A percentile compares a stretch with the other conserved stretches of the same genome.
Evolutionary conservation across 1,284 basidiomycete genomes (phyloP).

Genomic region (Bjerkandera adusta): DNA sequence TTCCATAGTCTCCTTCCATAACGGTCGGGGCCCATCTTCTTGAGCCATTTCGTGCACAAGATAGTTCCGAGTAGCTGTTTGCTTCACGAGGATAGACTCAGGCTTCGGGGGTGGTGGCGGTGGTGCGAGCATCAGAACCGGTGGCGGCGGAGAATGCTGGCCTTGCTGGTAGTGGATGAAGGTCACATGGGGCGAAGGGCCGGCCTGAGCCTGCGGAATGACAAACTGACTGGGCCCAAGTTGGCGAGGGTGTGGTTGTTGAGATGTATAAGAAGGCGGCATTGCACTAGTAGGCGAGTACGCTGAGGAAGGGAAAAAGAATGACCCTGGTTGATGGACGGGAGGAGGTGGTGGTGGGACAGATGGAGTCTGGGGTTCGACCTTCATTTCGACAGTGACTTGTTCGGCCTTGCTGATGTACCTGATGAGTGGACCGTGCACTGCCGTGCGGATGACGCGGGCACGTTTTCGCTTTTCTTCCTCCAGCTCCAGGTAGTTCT

Average conservation of each 20-base stretch:
- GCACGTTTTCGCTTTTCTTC: constrained; percentile 78
- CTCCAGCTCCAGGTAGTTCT: constrained; percentile 74
- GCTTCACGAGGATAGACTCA: constrained; percentile 32
- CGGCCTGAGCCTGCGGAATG: background rate
- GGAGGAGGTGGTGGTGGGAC: background rate
- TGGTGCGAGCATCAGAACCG: constrained; percentile 10
- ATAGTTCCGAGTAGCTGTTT: constrained; percentile 60
- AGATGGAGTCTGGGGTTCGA: constrained; percentile 19
- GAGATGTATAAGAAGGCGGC: background rate
- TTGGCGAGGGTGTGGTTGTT: constrained; percentile 2
- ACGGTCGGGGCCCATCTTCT: constrained; percentile 44
- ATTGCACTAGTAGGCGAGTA: background rate
- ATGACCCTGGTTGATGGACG: constrained; percentile 10
- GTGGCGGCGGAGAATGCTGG: constrained; percentile 4
- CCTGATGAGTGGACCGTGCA: constrained; percentile 71
- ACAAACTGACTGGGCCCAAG: too few species aligned
- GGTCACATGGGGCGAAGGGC: background rate
- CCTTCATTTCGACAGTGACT: constrained; percentile 38
- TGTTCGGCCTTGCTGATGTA: constrained; percentile 72
- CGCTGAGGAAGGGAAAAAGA: background rate
- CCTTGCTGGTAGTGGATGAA: constrained; percentile 7
- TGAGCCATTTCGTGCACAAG: constrained; percentile 60
- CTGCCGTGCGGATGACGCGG: constrained; percentile 53
- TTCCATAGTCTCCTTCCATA: constrained; percentile 70
- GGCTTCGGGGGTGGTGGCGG: constrained; percentile 22